Evolutionary conservation across 2,329 filamentous ascomycete genomes (phyloP), one percentile per base, ranked within the genome.

Genomic region (Fusarium illudens): DNA sequence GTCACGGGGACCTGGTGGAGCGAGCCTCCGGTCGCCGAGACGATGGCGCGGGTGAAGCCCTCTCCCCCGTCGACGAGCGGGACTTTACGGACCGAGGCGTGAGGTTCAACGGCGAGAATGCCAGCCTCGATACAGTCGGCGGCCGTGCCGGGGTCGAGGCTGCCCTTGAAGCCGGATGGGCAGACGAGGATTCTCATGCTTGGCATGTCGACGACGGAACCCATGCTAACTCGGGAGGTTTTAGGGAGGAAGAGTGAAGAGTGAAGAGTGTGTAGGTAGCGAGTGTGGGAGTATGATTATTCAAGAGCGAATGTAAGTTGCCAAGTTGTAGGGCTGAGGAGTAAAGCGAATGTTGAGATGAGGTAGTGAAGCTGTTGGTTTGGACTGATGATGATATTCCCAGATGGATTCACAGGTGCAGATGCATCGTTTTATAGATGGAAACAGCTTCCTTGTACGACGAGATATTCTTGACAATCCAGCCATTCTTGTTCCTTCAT

Each of bases 101-200:
- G 73, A n/a, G 79, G 79, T 4, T 83, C 67, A 3, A 83, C 82
- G 15, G 79, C 79, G 1, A 81, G 75, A 20, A 86, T 79, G 3
- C 84, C 84, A 4, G 75, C 75, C 67, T 84, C 82, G 58, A 86
- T 86, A 57, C 83, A 84, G 58, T 83, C 78, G 0, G 84, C 84
- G 2, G 83, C 84, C n/a, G 77, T 75, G 13, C 81, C 76, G 4
- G 84, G 82, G 15, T 81, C 78, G 4, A 86, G 79, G 50, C 83
- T 85, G 25, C 84, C 84, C 61, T 86, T 86, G 78, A 86, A 86
- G 3, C 84, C 84, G 0, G 84, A 86, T 0, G 84, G 84, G 15
- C 82, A 83, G 34, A 86, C 79, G 50, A 86, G 79, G 22, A 86
- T 64, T 17, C 69, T 70, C 67, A 78, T 75, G 15, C 57, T 64